Evolutionary conservation across 768 basidiomycete genomes (phyloP).

Genomic region (Thelephora ganbajun): DNA sequence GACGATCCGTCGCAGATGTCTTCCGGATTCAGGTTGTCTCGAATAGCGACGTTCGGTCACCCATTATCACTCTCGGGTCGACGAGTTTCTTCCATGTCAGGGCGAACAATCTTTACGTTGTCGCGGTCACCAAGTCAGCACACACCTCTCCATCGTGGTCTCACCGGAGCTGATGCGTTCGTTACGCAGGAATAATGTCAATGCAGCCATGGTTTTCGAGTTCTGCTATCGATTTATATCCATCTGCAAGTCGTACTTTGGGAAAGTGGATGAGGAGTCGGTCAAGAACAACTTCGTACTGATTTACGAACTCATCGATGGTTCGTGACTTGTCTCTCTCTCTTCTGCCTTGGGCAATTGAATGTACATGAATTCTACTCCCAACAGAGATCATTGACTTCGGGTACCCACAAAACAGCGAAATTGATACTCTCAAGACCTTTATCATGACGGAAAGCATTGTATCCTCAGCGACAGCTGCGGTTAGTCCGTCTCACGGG

Average conservation of each 20-base stretch:
- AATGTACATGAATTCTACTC: background rate
- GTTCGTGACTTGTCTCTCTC: conserved; percentile 27
- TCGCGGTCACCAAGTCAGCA: conserved; percentile 77
- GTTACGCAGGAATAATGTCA: conserved; percentile 71
- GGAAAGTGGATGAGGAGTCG: conserved; percentile 94
- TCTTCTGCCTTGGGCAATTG: background rate
- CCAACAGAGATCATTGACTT: conserved; percentile 91
- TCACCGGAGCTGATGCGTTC: background rate
- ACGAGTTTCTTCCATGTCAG: conserved; percentile 99
- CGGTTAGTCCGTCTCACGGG: conserved; percentile 32
- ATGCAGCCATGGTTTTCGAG: conserved; percentile 95
- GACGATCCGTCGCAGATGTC: conserved; percentile 93
- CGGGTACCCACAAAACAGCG: conserved; percentile 98
- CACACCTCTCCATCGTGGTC: background rate
- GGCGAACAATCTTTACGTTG: conserved; percentile 89
- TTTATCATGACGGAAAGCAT: conserved; percentile 98
- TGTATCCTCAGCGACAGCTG: conserved; percentile 70
- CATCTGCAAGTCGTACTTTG: conserved; percentile 92
- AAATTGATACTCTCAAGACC: conserved; percentile 92
- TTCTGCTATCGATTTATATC: conserved; percentile 94
- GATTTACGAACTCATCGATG: conserved; percentile 96
- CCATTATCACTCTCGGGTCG: conserved; percentile 93
- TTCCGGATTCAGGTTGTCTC: conserved; percentile 99
- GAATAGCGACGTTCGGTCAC: conserved; percentile 91
- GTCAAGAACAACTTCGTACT: conserved; percentile 99